These are phyloP conservation scores for Psilocybe mexicana DNA, from an alignment of 1,284 basidiomycete genomes.

Conservation along the genomic window DNA sequence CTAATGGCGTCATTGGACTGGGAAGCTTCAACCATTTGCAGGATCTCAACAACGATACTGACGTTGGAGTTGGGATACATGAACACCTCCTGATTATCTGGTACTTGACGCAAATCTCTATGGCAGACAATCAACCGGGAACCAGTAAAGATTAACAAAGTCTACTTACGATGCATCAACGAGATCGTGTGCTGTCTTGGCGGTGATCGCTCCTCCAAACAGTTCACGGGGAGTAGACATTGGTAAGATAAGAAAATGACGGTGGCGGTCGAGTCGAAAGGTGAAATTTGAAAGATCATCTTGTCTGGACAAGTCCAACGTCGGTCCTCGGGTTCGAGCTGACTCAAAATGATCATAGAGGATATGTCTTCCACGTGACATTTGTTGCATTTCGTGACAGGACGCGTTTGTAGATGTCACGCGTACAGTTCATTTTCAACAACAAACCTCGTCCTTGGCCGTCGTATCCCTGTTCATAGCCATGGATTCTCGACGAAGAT, in stretches of 20 bases:
- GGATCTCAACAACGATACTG: slow-evolving; percentile 86
- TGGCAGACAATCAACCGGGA: slow-evolving; percentile 7
- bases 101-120: slow-evolving; percentile 89
- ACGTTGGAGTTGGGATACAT: slow-evolving; percentile 69
- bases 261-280: background rate
- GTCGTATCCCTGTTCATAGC: slow-evolving; percentile 13
- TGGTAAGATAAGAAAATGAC: background rate
- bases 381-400: slow-evolving; percentile 5
- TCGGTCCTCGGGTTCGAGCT: background rate
- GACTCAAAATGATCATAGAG: background rate
- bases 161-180: slow-evolving; percentile 84
- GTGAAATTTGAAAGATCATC: background rate
- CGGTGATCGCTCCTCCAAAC: slow-evolving; percentile 83
- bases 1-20: slow-evolving; percentile 66
- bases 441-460: background rate
- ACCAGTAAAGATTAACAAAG: slow-evolving; percentile 7
- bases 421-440: background rate
- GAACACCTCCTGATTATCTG: slow-evolving; percentile 97
- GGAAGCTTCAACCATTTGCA: slow-evolving; percentile 68
- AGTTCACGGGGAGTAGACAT: slow-evolving; percentile 38
- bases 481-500: slow-evolving; percentile 56
- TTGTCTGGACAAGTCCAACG: background rate
- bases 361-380: slow-evolving; percentile 3
- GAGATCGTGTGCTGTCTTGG: slow-evolving; percentile 57
- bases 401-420: slow-evolving; percentile 30